Evolutionary conservation across 495 filamentous ascomycete species (phyloP).

Genomic region (Hypoxylon lienhwacheense): DNA sequence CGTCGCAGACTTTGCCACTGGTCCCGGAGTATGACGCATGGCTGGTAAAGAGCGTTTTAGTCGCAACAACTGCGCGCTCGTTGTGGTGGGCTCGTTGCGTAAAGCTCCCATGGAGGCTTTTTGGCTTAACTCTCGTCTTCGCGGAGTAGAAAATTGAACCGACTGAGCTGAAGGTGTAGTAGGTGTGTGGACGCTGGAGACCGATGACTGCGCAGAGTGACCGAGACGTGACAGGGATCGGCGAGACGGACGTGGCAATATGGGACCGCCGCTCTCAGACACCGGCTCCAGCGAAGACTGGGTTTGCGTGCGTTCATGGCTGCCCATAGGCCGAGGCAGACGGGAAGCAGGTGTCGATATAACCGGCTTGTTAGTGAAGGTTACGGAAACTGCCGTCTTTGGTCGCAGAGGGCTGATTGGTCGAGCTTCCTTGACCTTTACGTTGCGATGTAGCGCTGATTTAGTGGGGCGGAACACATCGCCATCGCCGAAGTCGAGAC

Average conservation of each 20-base stretch:
- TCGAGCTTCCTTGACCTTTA: slow-evolving; percentile 75
- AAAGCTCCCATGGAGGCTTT: slow-evolving; percentile 58
- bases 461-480: slow-evolving; percentile 79
- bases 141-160: slow-evolving; percentile 59
- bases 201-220: slow-evolving; percentile 68
- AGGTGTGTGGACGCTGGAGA: slow-evolving; percentile 59
- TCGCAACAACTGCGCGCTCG: slow-evolving; percentile 72
- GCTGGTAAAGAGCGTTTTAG: slow-evolving; percentile 86
- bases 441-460: slow-evolving; percentile 85
- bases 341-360: slow-evolving; percentile 35
- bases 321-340: slow-evolving; percentile 65
- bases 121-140: slow-evolving; percentile 59
- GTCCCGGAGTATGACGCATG: slow-evolving; percentile 61
- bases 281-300: slow-evolving; percentile 87
- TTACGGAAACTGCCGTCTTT: slow-evolving; percentile 80
- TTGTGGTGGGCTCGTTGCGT: slow-evolving; percentile 64
- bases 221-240: slow-evolving; percentile 66
- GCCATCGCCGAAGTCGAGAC: slow-evolving; percentile 82
- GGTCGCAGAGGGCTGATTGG: slow-evolving; percentile 65
- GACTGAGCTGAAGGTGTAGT: slow-evolving; percentile 59
- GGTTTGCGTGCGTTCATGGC: slow-evolving; percentile 63
- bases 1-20: slow-evolving; percentile 44
- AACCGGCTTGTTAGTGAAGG: slow-evolving; percentile 76
- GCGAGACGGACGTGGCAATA: slow-evolving; percentile 50
- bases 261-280: slow-evolving; percentile 81